Conservation (phyloP, 768 basidiomycete species). For the Boletus pseudo-olivaceus region DNA sequence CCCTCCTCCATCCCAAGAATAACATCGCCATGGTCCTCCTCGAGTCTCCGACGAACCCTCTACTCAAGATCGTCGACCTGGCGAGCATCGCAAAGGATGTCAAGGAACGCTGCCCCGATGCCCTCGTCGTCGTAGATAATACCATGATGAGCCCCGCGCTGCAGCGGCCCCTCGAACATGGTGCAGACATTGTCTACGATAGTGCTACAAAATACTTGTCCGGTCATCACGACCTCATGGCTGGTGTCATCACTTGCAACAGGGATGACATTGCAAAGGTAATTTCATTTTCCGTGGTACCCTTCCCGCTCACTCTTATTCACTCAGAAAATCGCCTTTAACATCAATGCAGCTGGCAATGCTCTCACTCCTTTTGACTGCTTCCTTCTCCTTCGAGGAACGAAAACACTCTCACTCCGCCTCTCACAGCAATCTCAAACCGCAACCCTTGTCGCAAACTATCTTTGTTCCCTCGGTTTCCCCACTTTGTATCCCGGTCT, state of each 20-base stretch:
- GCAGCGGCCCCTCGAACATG: conserved; percentile 91
- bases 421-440: conserved; percentile 92
- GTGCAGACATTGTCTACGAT: conserved; percentile 96
- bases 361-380: conserved; percentile 94
- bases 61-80: conserved; percentile 92
- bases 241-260: conserved; percentile 90
- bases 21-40: conserved; percentile 94
- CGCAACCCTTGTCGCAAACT: conserved; percentile 79
- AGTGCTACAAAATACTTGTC: conserved; percentile 97
- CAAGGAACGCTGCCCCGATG: conserved; percentile 76
- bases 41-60: conserved; percentile 95
- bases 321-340: conserved; percentile 77
- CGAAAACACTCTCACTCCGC: conserved; percentile 93
- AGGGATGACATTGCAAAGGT: conserved; percentile 88
- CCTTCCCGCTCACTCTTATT: neutral
- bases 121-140: conserved; percentile 89
- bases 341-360: conserved; percentile 92
- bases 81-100: conserved; percentile 79
- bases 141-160: conserved; percentile 99
- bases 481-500: conserved; percentile 91
- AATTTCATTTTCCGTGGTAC: neutral
- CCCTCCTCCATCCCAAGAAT: conserved; percentile 55
- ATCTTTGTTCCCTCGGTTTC: conserved; percentile 84
- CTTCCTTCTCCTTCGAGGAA: conserved; percentile 92
- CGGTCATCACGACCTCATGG: conserved; percentile 99